Conservation (phyloP, 306 rosid genomes). For the Vigna hirtella region DNA sequence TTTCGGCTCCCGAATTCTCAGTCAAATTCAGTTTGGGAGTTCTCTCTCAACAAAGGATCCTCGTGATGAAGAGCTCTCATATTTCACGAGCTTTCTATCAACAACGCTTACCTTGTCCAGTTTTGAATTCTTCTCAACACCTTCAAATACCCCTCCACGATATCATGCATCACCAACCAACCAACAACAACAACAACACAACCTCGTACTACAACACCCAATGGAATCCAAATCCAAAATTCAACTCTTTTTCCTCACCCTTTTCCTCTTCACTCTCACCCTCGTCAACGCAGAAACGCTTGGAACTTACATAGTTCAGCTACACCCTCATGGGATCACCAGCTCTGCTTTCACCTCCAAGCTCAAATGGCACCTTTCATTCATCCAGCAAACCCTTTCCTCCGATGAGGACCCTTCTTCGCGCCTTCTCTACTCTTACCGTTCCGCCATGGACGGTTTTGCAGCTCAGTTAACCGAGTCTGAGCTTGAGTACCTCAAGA, state of each 20-base stretch:
- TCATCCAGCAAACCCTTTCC: conserved; percentile 60
- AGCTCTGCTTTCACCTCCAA: conserved; percentile 65
- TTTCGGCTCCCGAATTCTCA: conserved; percentile 54
- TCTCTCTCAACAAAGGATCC: conserved; percentile 70
- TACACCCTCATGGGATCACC: conserved; percentile 67
- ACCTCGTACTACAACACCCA: conserved; percentile 34
- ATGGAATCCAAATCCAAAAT: conserved; percentile 65
- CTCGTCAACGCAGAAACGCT: conserved; percentile 59
- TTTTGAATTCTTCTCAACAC: conserved; percentile 53
- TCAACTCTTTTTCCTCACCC: conserved; percentile 51
- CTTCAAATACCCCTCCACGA: conserved; percentile 82
- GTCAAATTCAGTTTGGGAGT: conserved; percentile 22
- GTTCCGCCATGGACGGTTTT: conserved; percentile 85
- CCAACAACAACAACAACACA: conserved; percentile 31
- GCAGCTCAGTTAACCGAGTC: conserved; percentile 76
- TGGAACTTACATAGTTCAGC: conserved; percentile 84
- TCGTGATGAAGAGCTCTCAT: conserved; percentile 96
- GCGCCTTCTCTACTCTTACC: conserved; percentile 90
- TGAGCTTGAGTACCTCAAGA: conserved; percentile 66
- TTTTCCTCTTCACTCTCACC: conserved; percentile 42
- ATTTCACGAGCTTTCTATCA: conserved; percentile 85
- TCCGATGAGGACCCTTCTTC: conserved; percentile 62
- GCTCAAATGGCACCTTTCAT: conserved; percentile 81
- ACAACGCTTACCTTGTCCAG: conserved; percentile 43
- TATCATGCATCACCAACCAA: conserved; percentile 52